phyloP scores from a whole-genome alignment of 2,329 filamentous ascomycete genomes.

The Trichocomaceae sp. region DNA sequence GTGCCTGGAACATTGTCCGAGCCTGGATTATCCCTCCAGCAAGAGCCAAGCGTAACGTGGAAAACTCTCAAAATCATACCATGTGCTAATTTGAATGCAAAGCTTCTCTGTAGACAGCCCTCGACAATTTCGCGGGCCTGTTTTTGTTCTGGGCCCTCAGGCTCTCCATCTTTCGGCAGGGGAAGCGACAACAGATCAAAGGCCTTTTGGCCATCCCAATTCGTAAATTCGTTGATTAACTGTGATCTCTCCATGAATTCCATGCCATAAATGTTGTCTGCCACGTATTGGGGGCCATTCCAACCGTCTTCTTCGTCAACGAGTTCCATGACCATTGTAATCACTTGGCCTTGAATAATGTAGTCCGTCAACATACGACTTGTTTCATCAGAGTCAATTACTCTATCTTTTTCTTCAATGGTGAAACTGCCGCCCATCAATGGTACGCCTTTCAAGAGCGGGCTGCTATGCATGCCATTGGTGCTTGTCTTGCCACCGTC shows the following conservation, averaged over 20 bases:
- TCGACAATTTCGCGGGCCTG: slow-evolving; percentile 48
- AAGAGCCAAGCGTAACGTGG: slow-evolving; percentile 46
- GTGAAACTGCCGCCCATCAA: slow-evolving; percentile 25
- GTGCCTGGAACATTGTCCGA: slow-evolving; percentile 46
- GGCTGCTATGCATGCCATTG: slow-evolving; percentile 45
- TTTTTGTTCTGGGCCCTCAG: slow-evolving; percentile 42
- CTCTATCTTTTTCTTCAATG: slow-evolving; percentile 27
- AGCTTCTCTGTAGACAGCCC: slow-evolving; percentile 44
- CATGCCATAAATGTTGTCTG: slow-evolving; percentile 45
- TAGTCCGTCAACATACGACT: slow-evolving; percentile 49
- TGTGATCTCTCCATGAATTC: slow-evolving; percentile 48
- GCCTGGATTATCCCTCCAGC: slow-evolving; percentile 48
- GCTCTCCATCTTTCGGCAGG: slow-evolving; percentile 34
- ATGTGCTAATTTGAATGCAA: slow-evolving; percentile 52
- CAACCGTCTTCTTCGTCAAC: slow-evolving; percentile 47
- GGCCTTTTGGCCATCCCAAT: slow-evolving; percentile 46
- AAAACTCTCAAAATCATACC: slow-evolving; percentile 47
- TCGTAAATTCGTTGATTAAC: slow-evolving; percentile 48
- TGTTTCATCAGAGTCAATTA: slow-evolving; percentile 34
- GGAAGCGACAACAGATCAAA: slow-evolving; percentile 46
- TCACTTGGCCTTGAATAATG: slow-evolving; percentile 51
- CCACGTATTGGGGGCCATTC: slow-evolving; percentile 49
- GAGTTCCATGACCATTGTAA: slow-evolving; percentile 47
- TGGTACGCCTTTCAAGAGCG: slow-evolving; percentile 42
- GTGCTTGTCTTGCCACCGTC: slow-evolving; percentile 44